phyloP scores from a whole-genome alignment of 768 basidiomycete genomes.

The Tephrocybe sp. region DNA sequence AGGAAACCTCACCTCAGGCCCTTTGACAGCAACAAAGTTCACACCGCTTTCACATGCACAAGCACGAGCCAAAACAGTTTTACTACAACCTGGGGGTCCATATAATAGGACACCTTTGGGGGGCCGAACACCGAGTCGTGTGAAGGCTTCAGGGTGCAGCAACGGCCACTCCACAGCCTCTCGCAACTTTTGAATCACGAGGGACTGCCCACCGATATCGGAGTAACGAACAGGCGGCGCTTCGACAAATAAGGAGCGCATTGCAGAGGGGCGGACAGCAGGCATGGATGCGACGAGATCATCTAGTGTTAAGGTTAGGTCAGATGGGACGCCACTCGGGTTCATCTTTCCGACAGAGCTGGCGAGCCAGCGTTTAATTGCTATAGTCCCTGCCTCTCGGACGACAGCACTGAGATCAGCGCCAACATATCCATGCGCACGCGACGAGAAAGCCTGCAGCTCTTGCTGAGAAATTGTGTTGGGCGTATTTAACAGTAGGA shows the following conservation, averaged over 20 bases:
- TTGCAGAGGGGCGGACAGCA: slow-evolving; percentile 84
- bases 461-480: slow-evolving; percentile 63
- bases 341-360: slow-evolving; percentile 16
- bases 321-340: slow-evolving; percentile 15
- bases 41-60: slow-evolving; percentile 92
- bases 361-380: slow-evolving; percentile 82
- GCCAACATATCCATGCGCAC: slow-evolving; percentile 95
- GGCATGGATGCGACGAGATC: slow-evolving; percentile 78
- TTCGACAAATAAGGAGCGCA: slow-evolving; percentile 92
- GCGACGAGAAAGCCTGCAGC: slow-evolving; percentile 65
- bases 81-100: slow-evolving; percentile 97
- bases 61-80: slow-evolving; percentile 90
- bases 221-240: slow-evolving; percentile 78
- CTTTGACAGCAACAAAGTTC: slow-evolving; percentile 96
- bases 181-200: slow-evolving; percentile 80
- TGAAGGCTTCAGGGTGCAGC: slow-evolving; percentile 82
- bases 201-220: slow-evolving; percentile 87
- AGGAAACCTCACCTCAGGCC: slow-evolving; percentile 75
- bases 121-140: slow-evolving; percentile 81
- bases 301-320: slow-evolving; percentile 44
- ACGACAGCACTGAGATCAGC: slow-evolving; percentile 93
- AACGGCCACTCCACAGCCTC: slow-evolving; percentile 98
- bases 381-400: slow-evolving; percentile 87
- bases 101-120: slow-evolving; percentile 91
- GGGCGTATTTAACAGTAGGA: slow-evolving; percentile 80